Conservation (phyloP, 345 rosid species). For the Pistacia integerrima region DNA sequence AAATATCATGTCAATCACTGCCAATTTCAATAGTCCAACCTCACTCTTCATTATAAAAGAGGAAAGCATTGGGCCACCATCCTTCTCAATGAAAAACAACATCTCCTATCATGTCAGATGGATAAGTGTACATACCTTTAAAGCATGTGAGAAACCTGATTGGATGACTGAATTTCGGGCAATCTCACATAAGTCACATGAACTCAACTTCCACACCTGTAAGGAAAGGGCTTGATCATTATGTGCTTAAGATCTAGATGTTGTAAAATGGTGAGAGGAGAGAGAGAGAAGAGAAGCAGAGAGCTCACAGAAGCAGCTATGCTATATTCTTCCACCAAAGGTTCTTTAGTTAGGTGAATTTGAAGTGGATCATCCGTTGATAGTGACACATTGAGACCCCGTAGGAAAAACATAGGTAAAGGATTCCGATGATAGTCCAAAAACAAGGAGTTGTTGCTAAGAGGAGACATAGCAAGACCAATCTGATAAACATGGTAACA, state of each 20-base stretch:
- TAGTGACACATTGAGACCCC: slow-evolving; percentile 96
- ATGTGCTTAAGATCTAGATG: neutral
- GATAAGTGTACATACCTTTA: slow-evolving; percentile 56
- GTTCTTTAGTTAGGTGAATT: slow-evolving; percentile 96
- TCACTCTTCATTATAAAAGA: neutral
- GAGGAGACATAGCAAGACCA: slow-evolving; percentile 98
- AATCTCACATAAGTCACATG: slow-evolving; percentile 96
- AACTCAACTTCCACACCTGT: slow-evolving; percentile 97
- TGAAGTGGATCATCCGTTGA: slow-evolving; percentile 99
- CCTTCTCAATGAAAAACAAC: slow-evolving; percentile 8
- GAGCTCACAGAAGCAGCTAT: slow-evolving; percentile 94
- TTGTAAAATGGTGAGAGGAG: neutral
- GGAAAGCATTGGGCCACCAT: neutral
- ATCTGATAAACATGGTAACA: slow-evolving; percentile 53
- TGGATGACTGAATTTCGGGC: slow-evolving; percentile 99
- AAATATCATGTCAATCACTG: neutral
- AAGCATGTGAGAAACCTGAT: slow-evolving; percentile 98
- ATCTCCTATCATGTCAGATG: neutral
- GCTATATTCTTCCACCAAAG: slow-evolving; percentile 96
- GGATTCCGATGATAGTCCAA: slow-evolving; percentile 97
- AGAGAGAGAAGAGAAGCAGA: slow-evolving; percentile 9
- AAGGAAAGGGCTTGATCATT: slow-evolving; percentile 5
- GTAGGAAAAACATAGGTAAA: slow-evolving; percentile 82
- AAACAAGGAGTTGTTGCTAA: slow-evolving; percentile 97
- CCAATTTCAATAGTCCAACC: neutral